Base-by-base conservation (phyloP, 2,329 filamentous ascomycete genomes). In the Thelonectria olida region DNA sequence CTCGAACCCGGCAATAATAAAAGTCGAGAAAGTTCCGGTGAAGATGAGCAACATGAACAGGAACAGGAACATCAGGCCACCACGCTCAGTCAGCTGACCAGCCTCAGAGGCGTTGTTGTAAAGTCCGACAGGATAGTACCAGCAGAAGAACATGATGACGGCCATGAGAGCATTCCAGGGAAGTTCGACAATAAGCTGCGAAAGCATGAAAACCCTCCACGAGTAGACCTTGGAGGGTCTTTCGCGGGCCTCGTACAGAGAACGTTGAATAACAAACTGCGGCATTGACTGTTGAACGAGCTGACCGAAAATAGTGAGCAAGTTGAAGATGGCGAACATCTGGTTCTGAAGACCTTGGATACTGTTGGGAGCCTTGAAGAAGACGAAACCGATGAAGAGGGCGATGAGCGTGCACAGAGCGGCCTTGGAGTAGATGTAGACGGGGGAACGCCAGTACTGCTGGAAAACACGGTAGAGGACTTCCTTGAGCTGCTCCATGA, bases 361-460 rank as follows among this genome's bases (percentile, higher is more conserved):
- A 9, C 87, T 88, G 78, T 89, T 89, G 27, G 88, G 86, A 1
- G 91, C 88, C 39, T 87, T 84, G 83, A 86, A 92, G 78, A 96
- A 93, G 54, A 90, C 89, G 75, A 94, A 93, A 28, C 92, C 92
- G 70, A 96, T 92, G 75, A 95, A 96, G 12, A 96, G 83, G 5
- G 89, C 79, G 31, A 85, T 79, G 15, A 88, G 77, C 22, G 85
- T 79, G 73, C 89, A 92, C 17, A 96, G 88, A 2, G 84, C 80
- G 0, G 84, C 75, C 82, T 97, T 97, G 71, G 91, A 90, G 81
- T 95, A 96, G 76, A 97, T 94, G 81, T 97, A 97, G 5, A 89
- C 85, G 0, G 93, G 93, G 0, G 90, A 94, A 62, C 93, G 91
- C 93, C 93, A 97, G 84, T 96, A 96, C 76, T 97, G 93, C 73